These are phyloP conservation scores for Fusarium cicatricum DNA, from an alignment of 2,329 filamentous ascomycete genomes.

Conservation along the genomic window DNA sequence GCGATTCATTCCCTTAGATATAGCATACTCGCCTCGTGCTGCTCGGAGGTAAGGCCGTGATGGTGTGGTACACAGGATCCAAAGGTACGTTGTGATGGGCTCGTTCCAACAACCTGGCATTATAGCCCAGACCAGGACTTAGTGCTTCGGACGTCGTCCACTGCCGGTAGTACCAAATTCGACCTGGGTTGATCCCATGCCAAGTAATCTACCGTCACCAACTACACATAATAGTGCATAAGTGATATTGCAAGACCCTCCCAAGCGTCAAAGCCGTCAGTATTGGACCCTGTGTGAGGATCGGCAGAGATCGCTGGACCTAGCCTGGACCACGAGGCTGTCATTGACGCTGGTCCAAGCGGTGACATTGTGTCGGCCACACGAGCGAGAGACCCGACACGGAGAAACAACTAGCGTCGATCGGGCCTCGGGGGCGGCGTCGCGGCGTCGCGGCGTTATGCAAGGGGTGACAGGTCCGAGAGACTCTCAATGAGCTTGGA, in stretches of 20 bases:
- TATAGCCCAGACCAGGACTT: background rate
- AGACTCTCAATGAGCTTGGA: slow-evolving; percentile 11
- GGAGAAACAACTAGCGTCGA: slow-evolving; percentile 11
- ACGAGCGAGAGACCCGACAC: slow-evolving; percentile 2
- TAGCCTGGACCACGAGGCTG: slow-evolving; percentile 11
- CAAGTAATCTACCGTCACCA: background rate
- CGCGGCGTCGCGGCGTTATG: slow-evolving; percentile 18
- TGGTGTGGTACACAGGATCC: no score
- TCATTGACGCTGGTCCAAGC: slow-evolving; percentile 1
- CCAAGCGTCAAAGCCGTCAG: slow-evolving; percentile 6
- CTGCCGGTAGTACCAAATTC: background rate
- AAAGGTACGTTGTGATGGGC: background rate
- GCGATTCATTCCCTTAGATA: no score
- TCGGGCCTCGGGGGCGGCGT: slow-evolving; percentile 8
- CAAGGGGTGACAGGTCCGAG: slow-evolving; percentile 23
- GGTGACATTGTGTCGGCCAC: slow-evolving; percentile 9
- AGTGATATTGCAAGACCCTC: slow-evolving; percentile 4
- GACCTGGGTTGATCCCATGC: slow-evolving; percentile 9
- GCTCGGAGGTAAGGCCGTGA: no score
- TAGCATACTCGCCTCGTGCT: no score
- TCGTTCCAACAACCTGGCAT: background rate
- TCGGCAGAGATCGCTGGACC: slow-evolving; percentile 23
- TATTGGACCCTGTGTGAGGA: slow-evolving; percentile 6
- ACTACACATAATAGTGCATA: slow-evolving; percentile 16
- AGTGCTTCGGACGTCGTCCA: slow-evolving; percentile 7